phyloP scores from a whole-genome alignment of 2,329 filamentous ascomycete genomes.

The Botryotinia globosa region DNA sequence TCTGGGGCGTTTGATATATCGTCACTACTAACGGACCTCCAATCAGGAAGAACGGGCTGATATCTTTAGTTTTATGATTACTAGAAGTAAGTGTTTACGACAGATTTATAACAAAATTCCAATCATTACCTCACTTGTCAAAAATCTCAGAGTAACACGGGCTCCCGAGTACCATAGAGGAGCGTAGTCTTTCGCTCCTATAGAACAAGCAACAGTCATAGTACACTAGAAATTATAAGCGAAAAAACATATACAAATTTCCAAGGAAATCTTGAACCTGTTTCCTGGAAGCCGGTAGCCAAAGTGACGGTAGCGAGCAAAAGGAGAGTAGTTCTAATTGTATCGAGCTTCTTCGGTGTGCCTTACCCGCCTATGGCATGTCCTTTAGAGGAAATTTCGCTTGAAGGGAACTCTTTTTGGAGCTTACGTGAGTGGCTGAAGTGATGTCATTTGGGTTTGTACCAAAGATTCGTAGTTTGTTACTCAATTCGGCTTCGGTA shows the following conservation, averaged over 20 bases:
- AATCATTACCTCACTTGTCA: constrained; percentile 21
- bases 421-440: neutral
- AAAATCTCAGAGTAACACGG: constrained; percentile 25
- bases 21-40: neutral
- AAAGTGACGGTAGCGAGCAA: constrained; percentile 45
- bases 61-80: neutral
- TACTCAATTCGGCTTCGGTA: neutral
- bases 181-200: constrained; percentile 34
- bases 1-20: neutral
- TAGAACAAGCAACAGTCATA: constrained; percentile 37
- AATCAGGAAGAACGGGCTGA: neutral
- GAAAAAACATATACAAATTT: constrained; percentile 39
- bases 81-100: neutral
- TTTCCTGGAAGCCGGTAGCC: constrained; percentile 48
- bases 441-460: neutral
- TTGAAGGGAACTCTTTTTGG: neutral
- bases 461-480: neutral
- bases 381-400: constrained; percentile 15
- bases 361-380: neutral
- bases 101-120: constrained; percentile 24
- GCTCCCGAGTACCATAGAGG: constrained; percentile 19
- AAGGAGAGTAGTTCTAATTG: constrained; percentile 34
- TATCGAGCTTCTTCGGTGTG: neutral
- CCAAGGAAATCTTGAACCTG: constrained; percentile 45
- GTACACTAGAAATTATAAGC: constrained; percentile 29